Percentiles rank a stretch among this genome's conserved stretches.
Evolutionary conservation across 163 green algal genomes (phyloP).

Genomic region (Chloroidium sp.): DNA sequence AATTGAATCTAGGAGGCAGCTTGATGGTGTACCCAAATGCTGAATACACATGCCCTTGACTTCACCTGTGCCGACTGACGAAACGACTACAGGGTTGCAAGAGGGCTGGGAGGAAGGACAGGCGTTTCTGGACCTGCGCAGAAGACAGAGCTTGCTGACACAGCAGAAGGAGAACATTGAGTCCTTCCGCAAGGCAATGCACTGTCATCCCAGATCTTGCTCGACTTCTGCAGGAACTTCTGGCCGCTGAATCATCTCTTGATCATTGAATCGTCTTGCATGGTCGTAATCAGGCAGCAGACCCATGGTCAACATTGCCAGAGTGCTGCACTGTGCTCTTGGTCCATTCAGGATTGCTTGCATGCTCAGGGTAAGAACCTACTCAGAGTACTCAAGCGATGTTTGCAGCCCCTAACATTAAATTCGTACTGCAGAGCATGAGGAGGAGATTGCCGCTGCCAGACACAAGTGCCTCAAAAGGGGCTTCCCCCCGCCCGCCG

Average conservation of each 20-base stretch:
- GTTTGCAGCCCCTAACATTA: background rate
- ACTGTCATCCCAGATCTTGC: background rate
- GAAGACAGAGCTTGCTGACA: slow-evolving; percentile 20
- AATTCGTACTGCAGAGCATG: slow-evolving; percentile 26
- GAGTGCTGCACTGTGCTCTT: background rate
- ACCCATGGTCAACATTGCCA: background rate
- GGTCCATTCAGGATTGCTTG: background rate
- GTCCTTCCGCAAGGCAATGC: slow-evolving; percentile 49
- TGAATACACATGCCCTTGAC: too few relatives aligned
- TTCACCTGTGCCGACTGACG: too few relatives aligned
- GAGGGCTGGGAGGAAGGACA: slow-evolving; percentile 68
- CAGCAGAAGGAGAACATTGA: slow-evolving; percentile 47
- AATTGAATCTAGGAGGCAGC: background rate
- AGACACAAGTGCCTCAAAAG: slow-evolving; percentile 2
- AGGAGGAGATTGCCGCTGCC: slow-evolving; percentile 59
- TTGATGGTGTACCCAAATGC: background rate
- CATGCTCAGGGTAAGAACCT: background rate
- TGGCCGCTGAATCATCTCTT: too few relatives aligned
- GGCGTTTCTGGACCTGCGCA: slow-evolving; percentile 47
- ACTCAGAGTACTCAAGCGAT: background rate
- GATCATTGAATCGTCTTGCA: background rate
- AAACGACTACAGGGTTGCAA: background rate
- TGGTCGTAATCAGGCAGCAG: background rate
- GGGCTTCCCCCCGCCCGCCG: background rate
- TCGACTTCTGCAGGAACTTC: background rate